Evolutionary conservation across 768 basidiomycete genomes (phyloP), one percentile per base, ranked within the genome.

Genomic region (Termitomyces heimii): DNA sequence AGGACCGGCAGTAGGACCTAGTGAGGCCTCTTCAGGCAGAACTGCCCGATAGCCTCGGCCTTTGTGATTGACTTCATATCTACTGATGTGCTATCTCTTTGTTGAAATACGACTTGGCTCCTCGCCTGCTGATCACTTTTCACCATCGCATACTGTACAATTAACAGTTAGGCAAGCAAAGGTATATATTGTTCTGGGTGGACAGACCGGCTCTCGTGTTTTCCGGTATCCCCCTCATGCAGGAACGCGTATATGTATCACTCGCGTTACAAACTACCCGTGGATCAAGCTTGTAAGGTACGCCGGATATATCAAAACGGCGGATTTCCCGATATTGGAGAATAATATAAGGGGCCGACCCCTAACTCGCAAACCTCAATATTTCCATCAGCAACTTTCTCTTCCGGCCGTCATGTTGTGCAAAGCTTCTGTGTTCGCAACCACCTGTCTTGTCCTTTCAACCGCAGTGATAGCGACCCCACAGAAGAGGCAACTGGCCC

Each of bases 401-500:
- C 43, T 29, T 46, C 13, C 46, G 34, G 13, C 32, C 29, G 29
- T 44, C 43, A 65, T 65, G 62, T 58, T 63, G 37, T 31, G 53
- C 34, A 55, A 57, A 53, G 46, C 37, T 22, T 24, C 61, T 24
- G 37, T 62, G 7, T 48, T 64, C 24, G 39, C 50, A 9, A 53
- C 58, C 18, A 53, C 52, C 2, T 63, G 39, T 22, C 57, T 64
- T 12, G 57, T 53, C 7, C 49, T 61, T 13, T 49, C 49, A 28
- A 58, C 50, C n/a, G 37, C 52, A n/a, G 42, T 22, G 42, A 22
- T 13, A 14, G 63, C 65, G 6, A 57, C 18, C n/a, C 63, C 63
- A 12, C 34, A 59, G 31, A 62, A 59, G 48, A 61, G 60, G 29
- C 59, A 62, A 31, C 22, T 63, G 44, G 67, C 65, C 22, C 60